These are phyloP conservation scores for Quercus ilex DNA, from an alignment of 306 rosid species.

Conservation along the genomic window DNA sequence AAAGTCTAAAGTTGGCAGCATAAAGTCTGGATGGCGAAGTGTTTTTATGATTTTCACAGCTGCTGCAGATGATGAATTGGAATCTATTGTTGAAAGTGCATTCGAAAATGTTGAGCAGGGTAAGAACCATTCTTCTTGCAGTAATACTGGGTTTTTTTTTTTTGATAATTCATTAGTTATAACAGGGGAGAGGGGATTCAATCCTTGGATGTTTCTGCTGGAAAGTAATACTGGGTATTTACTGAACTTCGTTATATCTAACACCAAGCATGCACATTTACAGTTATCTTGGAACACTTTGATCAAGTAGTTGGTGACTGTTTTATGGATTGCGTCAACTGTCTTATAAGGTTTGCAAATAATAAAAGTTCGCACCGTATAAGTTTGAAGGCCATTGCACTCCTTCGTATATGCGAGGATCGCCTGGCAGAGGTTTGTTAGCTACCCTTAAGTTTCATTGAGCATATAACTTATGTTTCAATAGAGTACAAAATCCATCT, in stretches of 20 bases:
- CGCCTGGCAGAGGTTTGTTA: conserved; percentile 98
- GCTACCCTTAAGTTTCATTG: conserved; percentile 9
- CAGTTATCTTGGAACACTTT: conserved; percentile 99
- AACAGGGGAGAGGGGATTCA: too few species aligned
- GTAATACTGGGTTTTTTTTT: neutral
- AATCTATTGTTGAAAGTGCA: conserved; percentile 95
- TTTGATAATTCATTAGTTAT: too few species aligned
- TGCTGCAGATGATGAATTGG: conserved; percentile 98
- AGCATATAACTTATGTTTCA: conserved; percentile 14
- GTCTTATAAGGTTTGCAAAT: conserved; percentile 95
- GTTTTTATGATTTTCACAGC: conserved; percentile 98
- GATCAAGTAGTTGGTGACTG: conserved; percentile 99
- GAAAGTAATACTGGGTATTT: neutral
- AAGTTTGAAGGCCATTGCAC: conserved; percentile 99
- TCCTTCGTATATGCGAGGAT: conserved; percentile 96
- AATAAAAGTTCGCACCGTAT: conserved; percentile 89
- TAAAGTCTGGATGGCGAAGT: conserved; percentile 98
- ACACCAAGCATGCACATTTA: conserved; percentile 36
- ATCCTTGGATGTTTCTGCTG: too few species aligned
- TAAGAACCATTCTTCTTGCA: conserved; percentile 31
- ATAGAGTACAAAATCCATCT: neutral
- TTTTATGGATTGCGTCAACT: conserved; percentile 99
- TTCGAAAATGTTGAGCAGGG: conserved; percentile 99
- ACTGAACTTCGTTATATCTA: conserved; percentile 35
- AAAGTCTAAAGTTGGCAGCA: conserved; percentile 96